Percentiles rank a stretch among this genome's conserved stretches.
Conservation (phyloP, 2,329 filamentous ascomycete species). For the Torrubiella hemipterigena region DNA sequence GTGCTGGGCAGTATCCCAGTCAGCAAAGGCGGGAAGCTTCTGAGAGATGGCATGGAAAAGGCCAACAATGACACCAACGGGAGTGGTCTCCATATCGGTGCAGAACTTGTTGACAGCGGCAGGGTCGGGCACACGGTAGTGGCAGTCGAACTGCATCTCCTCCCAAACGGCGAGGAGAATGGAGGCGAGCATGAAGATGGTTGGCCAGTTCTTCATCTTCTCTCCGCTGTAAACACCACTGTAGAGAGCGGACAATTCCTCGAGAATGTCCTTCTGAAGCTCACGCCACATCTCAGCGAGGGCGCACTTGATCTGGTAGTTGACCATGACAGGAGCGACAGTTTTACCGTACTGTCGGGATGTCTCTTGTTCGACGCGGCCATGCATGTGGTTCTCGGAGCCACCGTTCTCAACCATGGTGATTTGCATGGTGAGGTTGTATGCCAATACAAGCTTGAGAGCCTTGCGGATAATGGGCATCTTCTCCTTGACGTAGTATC, state of each 20-base stretch:
- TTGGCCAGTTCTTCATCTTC: constrained; percentile 97
- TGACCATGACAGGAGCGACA: constrained; percentile 95
- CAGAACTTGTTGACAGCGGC: constrained; percentile 88
- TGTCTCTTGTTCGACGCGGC: constrained; percentile 73
- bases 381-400: constrained; percentile 64
- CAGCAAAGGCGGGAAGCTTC: constrained; percentile 82
- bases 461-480: constrained; percentile 87
- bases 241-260: constrained; percentile 85
- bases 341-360: constrained; percentile 86
- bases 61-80: constrained; percentile 90
- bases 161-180: constrained; percentile 94
- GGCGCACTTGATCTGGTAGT: constrained; percentile 97
- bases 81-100: constrained; percentile 89
- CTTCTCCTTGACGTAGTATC: constrained; percentile 82
- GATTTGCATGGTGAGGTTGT: constrained; percentile 89
- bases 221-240: constrained; percentile 97
- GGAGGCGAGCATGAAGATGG: constrained; percentile 92
- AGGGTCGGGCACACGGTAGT: constrained; percentile 83
- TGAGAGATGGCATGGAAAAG: constrained; percentile 97
- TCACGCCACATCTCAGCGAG: constrained; percentile 98
- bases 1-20: constrained; percentile 90
- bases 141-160: constrained; percentile 97
- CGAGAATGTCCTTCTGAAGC: constrained; percentile 87
- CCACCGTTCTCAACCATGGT: constrained; percentile 87
- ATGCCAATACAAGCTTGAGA: constrained; percentile 85